A percentile compares a stretch with the other conserved stretches of the same genome.
Evolutionary conservation across 1,284 basidiomycete species (phyloP).

Genomic region (Melampsora americana): DNA sequence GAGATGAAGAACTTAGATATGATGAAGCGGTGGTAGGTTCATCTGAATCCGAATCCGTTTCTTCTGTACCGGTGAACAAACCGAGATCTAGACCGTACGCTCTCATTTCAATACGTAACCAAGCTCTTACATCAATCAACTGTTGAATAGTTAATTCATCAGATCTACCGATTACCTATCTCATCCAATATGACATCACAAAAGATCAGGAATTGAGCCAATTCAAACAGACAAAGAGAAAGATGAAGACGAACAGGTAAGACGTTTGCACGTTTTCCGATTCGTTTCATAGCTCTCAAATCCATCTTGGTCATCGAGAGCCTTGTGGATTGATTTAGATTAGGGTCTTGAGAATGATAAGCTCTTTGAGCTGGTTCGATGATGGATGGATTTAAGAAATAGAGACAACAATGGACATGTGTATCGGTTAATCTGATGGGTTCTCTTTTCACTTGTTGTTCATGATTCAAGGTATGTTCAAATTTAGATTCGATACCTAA

Average conservation of each 20-base stretch:
- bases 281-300: constrained; percentile 20
- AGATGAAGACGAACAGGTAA: constrained; percentile 27
- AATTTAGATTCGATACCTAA: constrained; percentile 38
- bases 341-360: neutral
- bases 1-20: neutral
- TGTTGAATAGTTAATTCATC: constrained; percentile 34
- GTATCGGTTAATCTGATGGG: constrained; percentile 31
- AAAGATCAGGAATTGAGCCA: neutral
- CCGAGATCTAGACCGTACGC: constrained; percentile 15
- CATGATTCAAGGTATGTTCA: constrained; percentile 21
- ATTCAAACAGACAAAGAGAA: neutral
- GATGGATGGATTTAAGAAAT: constrained; percentile 34
- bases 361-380: constrained; percentile 1
- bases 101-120: constrained; percentile 17
- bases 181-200: neutral
- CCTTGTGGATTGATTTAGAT: neutral
- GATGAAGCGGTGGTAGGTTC: neutral
- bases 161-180: constrained; percentile 23
- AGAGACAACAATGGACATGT: constrained; percentile 33
- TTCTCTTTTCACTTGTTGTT: constrained; percentile 42
- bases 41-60: neutral
- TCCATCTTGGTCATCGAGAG: constrained; percentile 25
- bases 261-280: constrained; percentile 19
- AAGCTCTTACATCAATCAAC: constrained; percentile 9
- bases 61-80: constrained; percentile 4